Percentiles rank a stretch among this genome's conserved stretches.
Evolutionary conservation across 106 monocot species (phyloP).

Genomic region (Hemerocallis citrina): DNA sequence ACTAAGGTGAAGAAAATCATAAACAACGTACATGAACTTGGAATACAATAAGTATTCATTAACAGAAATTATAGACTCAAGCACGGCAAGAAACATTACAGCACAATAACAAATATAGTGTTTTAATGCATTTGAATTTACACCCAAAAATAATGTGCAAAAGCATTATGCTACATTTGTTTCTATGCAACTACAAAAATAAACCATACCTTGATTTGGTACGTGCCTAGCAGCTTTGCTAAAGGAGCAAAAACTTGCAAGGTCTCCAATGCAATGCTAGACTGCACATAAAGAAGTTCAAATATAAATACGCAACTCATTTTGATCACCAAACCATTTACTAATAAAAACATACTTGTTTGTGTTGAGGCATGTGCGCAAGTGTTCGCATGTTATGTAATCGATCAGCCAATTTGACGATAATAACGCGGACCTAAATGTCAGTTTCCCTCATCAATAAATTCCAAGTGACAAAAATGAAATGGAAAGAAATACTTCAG

Average conservation of each 20-base stretch:
- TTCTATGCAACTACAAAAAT: neutral
- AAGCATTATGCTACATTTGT: neutral
- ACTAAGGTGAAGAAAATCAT: neutral
- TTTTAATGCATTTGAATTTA: neutral
- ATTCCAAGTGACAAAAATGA: neutral
- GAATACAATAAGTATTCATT: neutral
- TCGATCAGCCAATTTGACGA: slow-evolving; percentile 96
- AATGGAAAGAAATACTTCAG: neutral
- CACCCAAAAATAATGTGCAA: neutral
- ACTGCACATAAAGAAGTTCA: slow-evolving; percentile 39
- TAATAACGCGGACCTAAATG: slow-evolving; percentile 88
- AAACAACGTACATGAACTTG: neutral
- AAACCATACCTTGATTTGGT: slow-evolving; percentile 80
- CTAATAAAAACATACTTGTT: slow-evolving; percentile 49
- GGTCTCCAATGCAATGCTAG: slow-evolving; percentile 91
- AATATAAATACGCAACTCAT: neutral
- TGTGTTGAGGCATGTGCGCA: slow-evolving; percentile 89
- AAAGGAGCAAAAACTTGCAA: slow-evolving; percentile 96
- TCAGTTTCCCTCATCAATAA: neutral
- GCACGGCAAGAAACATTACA: neutral
- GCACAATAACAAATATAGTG: neutral
- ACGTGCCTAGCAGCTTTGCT: slow-evolving; percentile 97
- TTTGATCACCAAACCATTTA: neutral
- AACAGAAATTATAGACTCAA: neutral
- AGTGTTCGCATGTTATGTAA: slow-evolving; percentile 99